A percentile compares a stretch with the other conserved stretches of the same genome.
phyloP scores from a whole-genome alignment of 2,329 filamentous ascomycete genomes.

The Fusarium sp. region DNA sequence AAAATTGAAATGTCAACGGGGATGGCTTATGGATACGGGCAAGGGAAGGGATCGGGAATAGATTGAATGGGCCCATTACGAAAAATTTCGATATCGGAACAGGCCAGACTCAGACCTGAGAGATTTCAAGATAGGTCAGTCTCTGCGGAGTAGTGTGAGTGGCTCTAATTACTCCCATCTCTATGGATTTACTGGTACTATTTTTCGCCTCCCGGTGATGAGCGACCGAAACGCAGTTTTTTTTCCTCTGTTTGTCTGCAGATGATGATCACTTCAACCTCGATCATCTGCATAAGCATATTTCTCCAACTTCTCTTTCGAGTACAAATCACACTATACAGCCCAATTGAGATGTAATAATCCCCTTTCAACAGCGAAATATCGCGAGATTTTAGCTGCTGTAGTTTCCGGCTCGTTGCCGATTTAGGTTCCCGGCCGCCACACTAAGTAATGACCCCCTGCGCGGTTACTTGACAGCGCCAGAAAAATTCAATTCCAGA shows the following conservation, averaged over 20 bases:
- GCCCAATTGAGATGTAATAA: not conserved
- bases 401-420: conserved; percentile 22
- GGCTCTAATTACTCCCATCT: not conserved
- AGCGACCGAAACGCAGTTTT: conserved; percentile 6
- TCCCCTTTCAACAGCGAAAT: conserved; percentile 9
- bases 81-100: conserved; percentile 37
- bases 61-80: conserved; percentile 40
- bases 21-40: conserved; percentile 22
- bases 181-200: not conserved
- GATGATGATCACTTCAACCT: not conserved
- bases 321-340: not conserved
- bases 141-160: conserved; percentile 10
- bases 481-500: conserved; percentile 14
- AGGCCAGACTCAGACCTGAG: conserved; percentile 4
- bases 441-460: conserved; percentile 4
- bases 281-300: not conserved
- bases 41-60: conserved; percentile 34
- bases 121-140: conserved; percentile 1
- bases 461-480: not conserved
- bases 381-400: conserved; percentile 38
- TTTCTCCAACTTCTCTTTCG: conserved; percentile 2
- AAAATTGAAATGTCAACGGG: conserved; percentile 34
- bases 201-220: conserved; percentile 30
- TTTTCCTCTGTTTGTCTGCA: not conserved
- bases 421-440: conserved; percentile 17